Conservation (phyloP, 192 early-diverging fungal species). For the Gamsiella multidivaricata region DNA sequence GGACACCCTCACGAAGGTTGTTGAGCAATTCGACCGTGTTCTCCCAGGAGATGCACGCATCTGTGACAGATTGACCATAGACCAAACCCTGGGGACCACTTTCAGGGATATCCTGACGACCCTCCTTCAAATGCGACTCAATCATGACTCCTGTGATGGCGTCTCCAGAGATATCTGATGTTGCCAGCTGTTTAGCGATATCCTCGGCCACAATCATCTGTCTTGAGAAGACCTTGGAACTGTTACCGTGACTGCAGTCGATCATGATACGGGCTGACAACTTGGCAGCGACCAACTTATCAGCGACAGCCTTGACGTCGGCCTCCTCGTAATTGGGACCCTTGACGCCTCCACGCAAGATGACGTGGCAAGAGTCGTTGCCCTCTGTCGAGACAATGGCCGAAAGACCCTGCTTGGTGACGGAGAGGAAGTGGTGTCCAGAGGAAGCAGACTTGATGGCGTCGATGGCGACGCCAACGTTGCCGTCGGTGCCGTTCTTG, state of each 20-base stretch:
- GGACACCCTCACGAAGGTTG: conserved; percentile 77
- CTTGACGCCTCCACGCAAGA: conserved; percentile 86
- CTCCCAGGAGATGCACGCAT: conserved; percentile 94
- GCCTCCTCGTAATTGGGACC: conserved; percentile 92
- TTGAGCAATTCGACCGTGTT: conserved; percentile 85
- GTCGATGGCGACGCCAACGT: conserved; percentile 88
- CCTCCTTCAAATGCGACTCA: conserved; percentile 92
- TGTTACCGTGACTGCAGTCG: conserved; percentile 97
- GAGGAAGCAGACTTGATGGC: conserved; percentile 89
- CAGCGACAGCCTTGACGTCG: conserved; percentile 67
- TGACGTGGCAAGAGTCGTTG: conserved; percentile 93
- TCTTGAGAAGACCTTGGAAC: conserved; percentile 83
- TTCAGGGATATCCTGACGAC: conserved; percentile 79
- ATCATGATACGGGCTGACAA: conserved; percentile 82
- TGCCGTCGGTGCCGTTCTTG: conserved; percentile 88
- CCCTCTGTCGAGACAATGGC: conserved; percentile 89
- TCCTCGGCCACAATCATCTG: conserved; percentile 84
- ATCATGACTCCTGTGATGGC: conserved; percentile 96
- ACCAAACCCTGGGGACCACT: conserved; percentile 78
- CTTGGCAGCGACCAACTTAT: conserved; percentile 70
- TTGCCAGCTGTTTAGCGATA: conserved; percentile 66
- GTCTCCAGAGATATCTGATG: conserved; percentile 71
- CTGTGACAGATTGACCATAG: conserved; percentile 93
- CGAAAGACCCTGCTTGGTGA: conserved; percentile 85
- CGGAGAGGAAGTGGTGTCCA: conserved; percentile 82